Base-by-base conservation (phyloP, 331 rosid species). In the Telfairia occidentalis region DNA sequence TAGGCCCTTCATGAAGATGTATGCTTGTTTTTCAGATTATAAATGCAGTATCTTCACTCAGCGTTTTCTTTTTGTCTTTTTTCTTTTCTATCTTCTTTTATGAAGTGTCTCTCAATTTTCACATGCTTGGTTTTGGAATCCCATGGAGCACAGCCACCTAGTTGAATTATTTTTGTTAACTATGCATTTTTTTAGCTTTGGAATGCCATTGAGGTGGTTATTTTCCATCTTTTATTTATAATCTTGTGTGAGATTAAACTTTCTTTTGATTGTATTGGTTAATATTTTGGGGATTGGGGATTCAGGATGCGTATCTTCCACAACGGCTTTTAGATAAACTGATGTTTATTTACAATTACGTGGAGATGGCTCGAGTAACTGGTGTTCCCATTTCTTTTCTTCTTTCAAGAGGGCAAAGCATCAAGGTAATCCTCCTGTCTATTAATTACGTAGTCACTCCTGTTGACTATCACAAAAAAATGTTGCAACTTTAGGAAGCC, bases 281-380 rank as follows among this genome's bases (percentile, higher is more conserved):
- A 28, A 43, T 81, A 48, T 18, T 34, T 84, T 63, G 45, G 26
- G 71, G 52, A 24, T 38, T 46, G 75, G 75, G 57, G 42, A 70
- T 46, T 46, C 84, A 94, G 98, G 98, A 94, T 87, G 98, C 98
- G 18, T 94, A 91, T 85, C 98, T 94, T 70, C 98, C 98, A 23
- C 98, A 94, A 61, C 87, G 98, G 79, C 92, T 94, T 79, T 84
- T 94, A 84, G 98, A 94, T 84, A 94, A 91, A 85, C 78, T 94
- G 85, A 91, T 94, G 98, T 90, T 83, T 66, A 82, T 94, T 81
- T 94, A 94, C 88, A 94, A 94, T 81, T 94, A 94, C 32, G 98
- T 94, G 81, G 98, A 94, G 85, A 94, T 94, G 98, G 98, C 98
- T 81, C 86, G 98, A 74, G 98, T 94, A 28, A 94, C 98, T 29